These are phyloP conservation scores for Sambucus nigra DNA, from an alignment of 129 eudicot species.

Conservation along the genomic window DNA sequence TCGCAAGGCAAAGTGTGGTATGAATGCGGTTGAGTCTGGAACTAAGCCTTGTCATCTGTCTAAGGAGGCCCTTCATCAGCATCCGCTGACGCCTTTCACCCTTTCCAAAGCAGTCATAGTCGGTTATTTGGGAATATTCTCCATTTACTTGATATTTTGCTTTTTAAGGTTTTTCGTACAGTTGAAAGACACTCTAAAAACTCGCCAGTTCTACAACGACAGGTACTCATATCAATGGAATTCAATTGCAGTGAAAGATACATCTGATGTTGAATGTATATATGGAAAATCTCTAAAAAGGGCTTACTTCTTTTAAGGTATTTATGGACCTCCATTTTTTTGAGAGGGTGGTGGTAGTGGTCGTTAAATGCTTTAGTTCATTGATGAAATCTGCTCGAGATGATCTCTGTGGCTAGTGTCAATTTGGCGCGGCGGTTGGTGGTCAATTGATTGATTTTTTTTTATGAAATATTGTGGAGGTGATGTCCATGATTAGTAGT, in stretches of 20 bases:
- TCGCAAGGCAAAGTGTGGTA: conserved; percentile 88
- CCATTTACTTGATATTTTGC: conserved; percentile 67
- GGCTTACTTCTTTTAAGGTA: too few species aligned
- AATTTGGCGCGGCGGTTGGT: too few species aligned
- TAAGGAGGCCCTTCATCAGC: conserved; percentile 74
- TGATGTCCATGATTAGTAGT: too few species aligned
- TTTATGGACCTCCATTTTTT: too few species aligned
- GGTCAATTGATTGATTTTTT: too few species aligned
- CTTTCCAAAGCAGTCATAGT: conserved; percentile 62
- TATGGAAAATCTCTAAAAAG: too few species aligned
- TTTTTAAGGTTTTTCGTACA: conserved; percentile 79
- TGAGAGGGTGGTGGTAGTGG: too few species aligned
- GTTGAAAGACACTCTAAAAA: conserved; percentile 62
- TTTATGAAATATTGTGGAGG: too few species aligned
- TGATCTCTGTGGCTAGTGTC: too few species aligned
- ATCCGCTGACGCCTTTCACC: conserved; percentile 81
- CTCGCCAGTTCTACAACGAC: conserved; percentile 69
- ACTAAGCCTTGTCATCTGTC: conserved; percentile 82
- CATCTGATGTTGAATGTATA: neutral
- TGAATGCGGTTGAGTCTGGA: conserved; percentile 92
- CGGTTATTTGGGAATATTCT: conserved; percentile 83
- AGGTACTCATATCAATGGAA: conserved; percentile 34
- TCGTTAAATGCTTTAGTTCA: too few species aligned
- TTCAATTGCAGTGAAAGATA: neutral
- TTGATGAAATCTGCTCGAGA: too few species aligned